A percentile compares a stretch with the other conserved stretches of the same genome.
Conservation (phyloP, 371 early-diverging fungal species). For the Vavraia culicis region DNA sequence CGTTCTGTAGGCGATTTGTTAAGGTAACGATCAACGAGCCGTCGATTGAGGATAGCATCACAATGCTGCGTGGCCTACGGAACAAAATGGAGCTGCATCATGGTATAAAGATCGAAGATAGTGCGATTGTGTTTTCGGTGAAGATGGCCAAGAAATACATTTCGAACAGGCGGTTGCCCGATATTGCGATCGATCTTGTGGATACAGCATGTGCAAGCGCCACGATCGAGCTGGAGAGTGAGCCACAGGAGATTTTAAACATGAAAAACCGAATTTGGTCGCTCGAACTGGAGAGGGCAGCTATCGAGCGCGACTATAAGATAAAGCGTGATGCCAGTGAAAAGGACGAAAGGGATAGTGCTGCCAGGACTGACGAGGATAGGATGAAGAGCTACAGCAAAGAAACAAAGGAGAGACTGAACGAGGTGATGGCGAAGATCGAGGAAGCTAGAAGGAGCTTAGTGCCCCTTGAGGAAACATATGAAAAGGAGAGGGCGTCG, state of each 20-base stretch:
- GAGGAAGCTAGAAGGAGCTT: slow-evolving; percentile 22
- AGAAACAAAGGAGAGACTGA: slow-evolving; percentile 13
- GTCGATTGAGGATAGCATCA: slow-evolving; percentile 57
- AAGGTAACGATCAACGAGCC: slow-evolving; percentile 59
- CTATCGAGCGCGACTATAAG: slow-evolving; percentile 34
- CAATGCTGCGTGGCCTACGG: slow-evolving; percentile 59
- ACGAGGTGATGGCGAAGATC: slow-evolving; percentile 28
- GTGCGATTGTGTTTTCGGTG: slow-evolving; percentile 57
- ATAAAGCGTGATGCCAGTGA: slow-evolving; percentile 7
- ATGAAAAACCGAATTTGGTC: slow-evolving; percentile 45
- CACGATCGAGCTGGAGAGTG: slow-evolving; percentile 56
- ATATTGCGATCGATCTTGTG: slow-evolving; percentile 66
- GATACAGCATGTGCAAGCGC: slow-evolving; percentile 64
- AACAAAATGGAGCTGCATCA: slow-evolving; percentile 63
- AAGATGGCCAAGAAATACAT: slow-evolving; percentile 56
- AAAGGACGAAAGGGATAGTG: slow-evolving; percentile 3
- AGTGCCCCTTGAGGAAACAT: slow-evolving; percentile 34
- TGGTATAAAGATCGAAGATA: slow-evolving; percentile 59
- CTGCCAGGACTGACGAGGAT: no score
- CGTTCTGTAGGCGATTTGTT: slow-evolving; percentile 62
- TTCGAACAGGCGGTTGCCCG: slow-evolving; percentile 56
- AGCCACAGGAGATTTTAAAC: slow-evolving; percentile 54
- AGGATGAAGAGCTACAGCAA: no score
- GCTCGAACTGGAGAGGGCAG: slow-evolving; percentile 39
- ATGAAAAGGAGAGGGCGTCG: slow-evolving; percentile 31